Base-by-base conservation (phyloP, 768 basidiomycete species). In the Boletus vinaceobasis region DNA sequence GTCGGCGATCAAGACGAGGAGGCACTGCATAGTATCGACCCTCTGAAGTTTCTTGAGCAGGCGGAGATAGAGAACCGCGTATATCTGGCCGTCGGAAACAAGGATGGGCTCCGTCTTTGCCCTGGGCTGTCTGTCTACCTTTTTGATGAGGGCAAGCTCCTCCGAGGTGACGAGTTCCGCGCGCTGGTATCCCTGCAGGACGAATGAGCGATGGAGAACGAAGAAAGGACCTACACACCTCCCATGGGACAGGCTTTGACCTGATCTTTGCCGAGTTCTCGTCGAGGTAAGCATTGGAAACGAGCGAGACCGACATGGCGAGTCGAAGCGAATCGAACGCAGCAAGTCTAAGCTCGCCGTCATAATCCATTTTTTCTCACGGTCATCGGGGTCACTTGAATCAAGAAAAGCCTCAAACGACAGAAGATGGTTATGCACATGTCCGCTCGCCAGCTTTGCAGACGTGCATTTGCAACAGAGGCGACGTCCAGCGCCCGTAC, bases 201-300 rank as follows among this genome's bases (percentile, higher is more conserved):
- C 55, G 65, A 43, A 70, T 65, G 4, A 48, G 49, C 38, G 17
- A 32, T 15, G 40, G 19, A 17, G 10, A 5, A 7, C 17, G 1
- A 5, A 21, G 4, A 23, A 19, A 2, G 35, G 48, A 6, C 3
- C 10, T 6, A 40, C 76, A 55, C 54, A 96, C 96, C 86, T 97
- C 94, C 96, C 96, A 98, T 60, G 94, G 94, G 10, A 97, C 92
- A 1, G 87, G 86, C 71, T 95, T 97, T 8, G 87, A 81, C 62
- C 88, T 81, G 57, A 95, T 93, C 78, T 96, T 95, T 49, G 86
- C 79, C 8, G 91, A 88, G 64, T 78, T 83, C 61, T 96, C 93
- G 60, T 94, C 90, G 57, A 98, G 83, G 75, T 88, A 93, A 2
- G 83, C 70, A 64, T 88, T 93, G 23, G 87, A 87, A 33, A 93